Evolutionary conservation across 1,284 basidiomycete genomes (phyloP), one percentile per base, ranked within the genome.

Genomic region (Heliocybe sulcata): DNA sequence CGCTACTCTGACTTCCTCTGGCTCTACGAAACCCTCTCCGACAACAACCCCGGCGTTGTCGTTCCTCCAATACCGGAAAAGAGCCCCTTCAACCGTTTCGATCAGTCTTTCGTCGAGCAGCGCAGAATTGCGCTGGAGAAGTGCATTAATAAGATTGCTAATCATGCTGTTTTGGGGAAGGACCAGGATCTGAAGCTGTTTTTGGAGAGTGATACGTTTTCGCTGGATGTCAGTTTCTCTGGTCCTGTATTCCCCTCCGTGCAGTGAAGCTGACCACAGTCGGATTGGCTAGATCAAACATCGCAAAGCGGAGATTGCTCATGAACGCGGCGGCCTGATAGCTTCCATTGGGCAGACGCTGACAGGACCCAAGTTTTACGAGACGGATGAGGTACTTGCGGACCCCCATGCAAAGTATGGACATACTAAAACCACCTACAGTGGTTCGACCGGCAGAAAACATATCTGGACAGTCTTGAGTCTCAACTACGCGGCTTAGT

Each of bases 1-100:
- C 86, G 96, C 22, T 99, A 97, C 71, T 93, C 91, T 20, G 97
- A 99, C 70, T 99, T 99, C 66, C 79, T 98, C 20, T 99, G 97
- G 96, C 73, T 99, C 0, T 97, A 92, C 67, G 94, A 96, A 63
- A 87, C 88, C 0, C 79, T 99, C 1, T 89, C 87, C 0, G 68
- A 76, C 63, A 98, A 98, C 72, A 98, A 99, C 65, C 95, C 97
- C 1, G 97, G 96, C 2, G 94, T 98, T 3, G 90, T 99, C 51
- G 92, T 99, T 0, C 97, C 96, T 2, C 95, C 96, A 0, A 91
- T 92, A 1, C 96, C 96, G 0, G 96, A 96, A 70, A 99, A 99
- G 77, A 94, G 90, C 60, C 76, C 92, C 0, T 92, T 97, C 63
- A 92, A 90, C 3, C 81, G 95, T 19, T 98, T 98, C 69, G 88